Percentiles rank a stretch among this genome's conserved stretches.
Evolutionary conservation across 768 basidiomycete species (phyloP).

Genomic region (Macrolepiota dolichaula): DNA sequence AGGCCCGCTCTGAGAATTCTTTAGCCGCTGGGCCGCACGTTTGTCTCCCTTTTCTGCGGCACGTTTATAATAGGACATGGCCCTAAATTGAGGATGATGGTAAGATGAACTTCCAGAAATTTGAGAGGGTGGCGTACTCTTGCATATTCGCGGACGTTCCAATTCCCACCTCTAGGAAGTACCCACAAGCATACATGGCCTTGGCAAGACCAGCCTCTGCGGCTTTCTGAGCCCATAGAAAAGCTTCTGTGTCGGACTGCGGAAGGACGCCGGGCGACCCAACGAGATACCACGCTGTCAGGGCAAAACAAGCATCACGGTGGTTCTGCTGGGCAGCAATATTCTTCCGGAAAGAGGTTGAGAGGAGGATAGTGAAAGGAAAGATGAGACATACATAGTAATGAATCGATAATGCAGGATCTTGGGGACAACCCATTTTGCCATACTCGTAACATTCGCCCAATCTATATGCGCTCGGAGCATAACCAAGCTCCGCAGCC

Average conservation of each 20-base stretch:
- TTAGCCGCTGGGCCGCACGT: conserved; percentile 83
- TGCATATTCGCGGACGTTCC: conserved; percentile 64
- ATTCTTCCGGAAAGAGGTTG: conserved; percentile 52
- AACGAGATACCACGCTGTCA: conserved; percentile 99
- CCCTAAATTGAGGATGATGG: conserved; percentile 36
- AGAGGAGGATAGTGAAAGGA: conserved; percentile 4
- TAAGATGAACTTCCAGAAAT: conserved; percentile 7
- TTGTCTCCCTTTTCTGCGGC: conserved; percentile 93
- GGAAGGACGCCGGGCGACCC: conserved; percentile 97
- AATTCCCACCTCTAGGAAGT: conserved; percentile 95
- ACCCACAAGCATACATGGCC: conserved; percentile 97
- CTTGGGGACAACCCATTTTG: conserved; percentile 96
- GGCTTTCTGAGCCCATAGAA: conserved; percentile 94
- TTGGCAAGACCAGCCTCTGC: conserved; percentile 90
- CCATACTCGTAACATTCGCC: conserved; percentile 99
- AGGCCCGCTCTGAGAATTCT: conserved; percentile 52
- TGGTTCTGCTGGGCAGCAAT: conserved; percentile 98
- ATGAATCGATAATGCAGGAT: conserved; percentile 95
- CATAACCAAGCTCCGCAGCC: conserved; percentile 93
- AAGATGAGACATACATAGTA: conserved; percentile 80
- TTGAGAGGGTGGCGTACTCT: conserved; percentile 48
- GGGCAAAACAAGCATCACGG: conserved; percentile 94
- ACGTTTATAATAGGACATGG: conserved; percentile 79
- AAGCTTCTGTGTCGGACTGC: conserved; percentile 98
- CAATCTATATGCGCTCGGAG: conserved; percentile 90